Evolutionary conservation across 176 grass and related monocot genomes (phyloP).

Genomic region (Oryza brachyantha): DNA sequence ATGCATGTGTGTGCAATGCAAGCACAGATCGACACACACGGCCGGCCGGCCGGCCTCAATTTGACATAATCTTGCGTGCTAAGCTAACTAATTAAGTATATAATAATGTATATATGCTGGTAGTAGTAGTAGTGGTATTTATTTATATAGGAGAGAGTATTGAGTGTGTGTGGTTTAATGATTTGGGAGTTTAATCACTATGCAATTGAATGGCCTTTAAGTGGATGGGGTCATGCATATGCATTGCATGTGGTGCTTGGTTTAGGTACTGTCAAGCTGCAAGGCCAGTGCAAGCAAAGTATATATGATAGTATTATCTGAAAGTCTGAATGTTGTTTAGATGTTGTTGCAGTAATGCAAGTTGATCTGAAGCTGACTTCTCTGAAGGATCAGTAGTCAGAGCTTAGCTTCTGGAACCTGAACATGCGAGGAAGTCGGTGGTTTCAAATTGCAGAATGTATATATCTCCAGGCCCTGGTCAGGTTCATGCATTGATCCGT

Average conservation of each 20-base stretch:
- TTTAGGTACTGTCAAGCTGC: conserved; percentile 10
- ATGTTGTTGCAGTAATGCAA: background rate
- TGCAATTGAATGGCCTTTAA: background rate
- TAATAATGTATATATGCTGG: background rate
- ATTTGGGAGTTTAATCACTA: background rate
- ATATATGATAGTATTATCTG: background rate
- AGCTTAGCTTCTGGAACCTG: too few species aligned
- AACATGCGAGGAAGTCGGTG: background rate
- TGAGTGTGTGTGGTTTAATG: background rate
- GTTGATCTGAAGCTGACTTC: background rate
- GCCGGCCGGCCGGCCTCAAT: background rate
- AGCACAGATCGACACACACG: background rate
- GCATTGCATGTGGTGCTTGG: background rate
- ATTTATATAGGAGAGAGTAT: background rate
- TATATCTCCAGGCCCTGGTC: too few species aligned
- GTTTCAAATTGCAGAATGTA: background rate
- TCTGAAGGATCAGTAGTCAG: background rate
- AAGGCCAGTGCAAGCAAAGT: background rate
- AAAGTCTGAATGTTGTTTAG: background rate
- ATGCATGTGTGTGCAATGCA: background rate
- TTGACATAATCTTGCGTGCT: conserved; percentile 16
- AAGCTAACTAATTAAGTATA: background rate
- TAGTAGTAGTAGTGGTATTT: background rate
- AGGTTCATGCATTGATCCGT: background rate
- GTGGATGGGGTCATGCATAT: background rate